Evolutionary conservation across 1,284 basidiomycete genomes (phyloP).

Genomic region (Coniophora puteana): DNA sequence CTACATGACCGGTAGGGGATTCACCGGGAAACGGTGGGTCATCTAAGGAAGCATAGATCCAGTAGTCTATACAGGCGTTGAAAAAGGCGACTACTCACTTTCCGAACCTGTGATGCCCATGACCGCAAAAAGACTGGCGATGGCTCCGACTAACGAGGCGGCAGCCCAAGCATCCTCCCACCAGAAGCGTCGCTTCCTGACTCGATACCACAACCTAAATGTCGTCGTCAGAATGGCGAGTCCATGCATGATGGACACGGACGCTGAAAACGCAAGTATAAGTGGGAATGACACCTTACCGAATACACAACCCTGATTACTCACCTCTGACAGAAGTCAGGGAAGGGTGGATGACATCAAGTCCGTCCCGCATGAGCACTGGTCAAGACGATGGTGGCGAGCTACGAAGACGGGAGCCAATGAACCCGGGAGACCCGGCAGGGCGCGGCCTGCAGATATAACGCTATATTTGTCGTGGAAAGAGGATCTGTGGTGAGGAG

Average conservation of each 20-base stretch:
- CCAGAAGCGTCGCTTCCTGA: slow-evolving; percentile 6
- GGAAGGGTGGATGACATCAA: slow-evolving; percentile 2
- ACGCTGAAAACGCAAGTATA: not conserved
- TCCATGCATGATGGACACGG: slow-evolving; percentile 9
- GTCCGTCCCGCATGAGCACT: not conserved
- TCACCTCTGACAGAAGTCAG: slow-evolving; percentile 3
- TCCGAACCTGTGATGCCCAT: not conserved
- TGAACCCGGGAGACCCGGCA: not conserved
- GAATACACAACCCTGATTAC: not conserved
- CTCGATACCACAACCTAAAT: slow-evolving; percentile 9
- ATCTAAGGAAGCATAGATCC: not conserved
- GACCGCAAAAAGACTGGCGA: slow-evolving; percentile 6
- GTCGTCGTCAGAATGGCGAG: slow-evolving; percentile 4
- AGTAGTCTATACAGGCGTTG: slow-evolving; percentile 1
- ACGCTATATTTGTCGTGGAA: not conserved
- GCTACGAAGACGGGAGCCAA: not conserved
- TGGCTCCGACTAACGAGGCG: slow-evolving; percentile 5
- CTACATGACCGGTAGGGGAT: slow-evolving; percentile 2
- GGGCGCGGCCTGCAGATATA: not conserved
- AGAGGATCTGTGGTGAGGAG: not conserved
- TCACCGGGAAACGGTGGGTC: not conserved
- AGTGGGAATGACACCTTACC: not conserved
- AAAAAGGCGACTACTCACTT: not conserved
- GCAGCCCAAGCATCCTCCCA: slow-evolving; percentile 7
- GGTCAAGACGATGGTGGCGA: not conserved